These are phyloP conservation scores for Lactarius akahatsu DNA, from an alignment of 768 basidiomycete species.

Conservation along the genomic window DNA sequence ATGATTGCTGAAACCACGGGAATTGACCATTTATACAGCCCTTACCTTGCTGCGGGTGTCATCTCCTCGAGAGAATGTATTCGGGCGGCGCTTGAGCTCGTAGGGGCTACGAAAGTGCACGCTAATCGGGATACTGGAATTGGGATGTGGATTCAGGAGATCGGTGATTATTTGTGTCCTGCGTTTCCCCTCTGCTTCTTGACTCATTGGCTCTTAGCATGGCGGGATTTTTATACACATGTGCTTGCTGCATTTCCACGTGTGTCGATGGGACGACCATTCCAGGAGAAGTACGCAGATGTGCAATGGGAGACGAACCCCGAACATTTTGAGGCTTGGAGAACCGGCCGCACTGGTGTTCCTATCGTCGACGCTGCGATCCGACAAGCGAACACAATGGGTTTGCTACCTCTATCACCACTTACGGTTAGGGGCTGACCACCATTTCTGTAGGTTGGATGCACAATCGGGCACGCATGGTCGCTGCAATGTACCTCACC, in stretches of 20 bases:
- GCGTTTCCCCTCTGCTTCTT: not conserved
- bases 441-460: constrained; percentile 50
- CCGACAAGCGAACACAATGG: constrained; percentile 69
- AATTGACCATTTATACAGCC: constrained; percentile 41
- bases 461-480: constrained; percentile 86
- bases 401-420: constrained; percentile 28
- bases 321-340: constrained; percentile 59
- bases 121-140: constrained; percentile 56
- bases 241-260: constrained; percentile 77
- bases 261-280: constrained; percentile 89
- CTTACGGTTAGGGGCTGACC: not conserved
- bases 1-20: not conserved
- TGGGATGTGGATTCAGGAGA: constrained; percentile 85
- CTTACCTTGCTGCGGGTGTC: constrained; percentile 82
- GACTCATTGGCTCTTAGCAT: constrained; percentile 41
- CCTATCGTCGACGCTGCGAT: constrained; percentile 90
- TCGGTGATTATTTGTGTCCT: constrained; percentile 41
- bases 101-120: constrained; percentile 54
- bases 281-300: constrained; percentile 70
- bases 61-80: constrained; percentile 73
- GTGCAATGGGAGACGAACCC: constrained; percentile 67
- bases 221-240: constrained; percentile 88
- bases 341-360: constrained; percentile 78
- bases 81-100: constrained; percentile 57
- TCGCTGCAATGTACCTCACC: constrained; percentile 72